phyloP scores from a whole-genome alignment of 352 stramenopile species.

The Phytophthora citrophthora region DNA sequence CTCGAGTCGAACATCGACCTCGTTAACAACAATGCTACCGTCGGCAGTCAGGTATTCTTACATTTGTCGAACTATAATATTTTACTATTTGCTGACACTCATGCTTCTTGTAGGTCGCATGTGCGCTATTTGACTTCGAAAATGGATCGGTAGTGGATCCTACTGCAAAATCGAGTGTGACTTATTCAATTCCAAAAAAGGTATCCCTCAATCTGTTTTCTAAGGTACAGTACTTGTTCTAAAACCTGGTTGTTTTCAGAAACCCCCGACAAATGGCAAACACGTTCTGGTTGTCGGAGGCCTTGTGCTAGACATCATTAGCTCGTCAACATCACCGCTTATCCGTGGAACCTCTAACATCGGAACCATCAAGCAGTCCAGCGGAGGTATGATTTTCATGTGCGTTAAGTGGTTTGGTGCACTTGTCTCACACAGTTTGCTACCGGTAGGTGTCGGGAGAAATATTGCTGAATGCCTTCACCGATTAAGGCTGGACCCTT shows the following conservation, averaged over 20 bases:
- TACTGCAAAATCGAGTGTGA: constrained; percentile 11
- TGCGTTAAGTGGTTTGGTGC: neutral
- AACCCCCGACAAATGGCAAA: constrained; percentile 14
- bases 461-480: constrained; percentile 93
- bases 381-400: constrained; percentile 51
- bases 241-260: neutral
- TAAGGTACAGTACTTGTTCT: neutral
- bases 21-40: constrained; percentile 96
- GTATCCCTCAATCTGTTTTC: constrained; percentile 25
- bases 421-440: neutral
- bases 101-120: constrained; percentile 54
- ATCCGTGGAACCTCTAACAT: constrained; percentile 90
- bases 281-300: constrained; percentile 88
- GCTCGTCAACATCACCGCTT: constrained; percentile 64
- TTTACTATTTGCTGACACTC: neutral
- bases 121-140: constrained; percentile 70
- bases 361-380: constrained; percentile 80
- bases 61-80: neutral
- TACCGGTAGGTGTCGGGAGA: constrained; percentile 80
- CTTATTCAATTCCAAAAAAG: constrained; percentile 59
- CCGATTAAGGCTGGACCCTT: constrained; percentile 61
- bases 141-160: constrained; percentile 23
- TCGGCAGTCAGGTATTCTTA: constrained; percentile 91
- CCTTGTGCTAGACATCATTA: constrained; percentile 89
- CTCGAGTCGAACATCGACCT: constrained; percentile 97